These are phyloP conservation scores for Lachancea fermentati DNA, from an alignment of 805 yeast genomes.

Conservation along the genomic window DNA sequence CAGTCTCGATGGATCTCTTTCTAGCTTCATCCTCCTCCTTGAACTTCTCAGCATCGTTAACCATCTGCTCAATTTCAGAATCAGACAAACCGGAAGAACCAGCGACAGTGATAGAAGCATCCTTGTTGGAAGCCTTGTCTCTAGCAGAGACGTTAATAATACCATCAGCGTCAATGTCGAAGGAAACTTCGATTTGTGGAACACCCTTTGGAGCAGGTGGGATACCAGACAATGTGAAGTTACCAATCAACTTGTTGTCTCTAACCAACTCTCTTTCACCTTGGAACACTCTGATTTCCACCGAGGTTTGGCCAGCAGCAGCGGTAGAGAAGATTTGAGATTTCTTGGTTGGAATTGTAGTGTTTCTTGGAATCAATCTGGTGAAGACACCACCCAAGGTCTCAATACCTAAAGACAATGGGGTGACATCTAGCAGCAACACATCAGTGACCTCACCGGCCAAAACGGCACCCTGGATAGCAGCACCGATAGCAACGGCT, in stretches of 20 bases:
- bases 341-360: slow-evolving; percentile 95
- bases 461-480: slow-evolving; percentile 94
- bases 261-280: slow-evolving; percentile 98
- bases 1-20: slow-evolving; percentile 75
- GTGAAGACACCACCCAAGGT: slow-evolving; percentile 98
- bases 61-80: slow-evolving; percentile 85
- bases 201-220: slow-evolving; percentile 81
- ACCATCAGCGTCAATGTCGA: slow-evolving; percentile 96
- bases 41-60: slow-evolving; percentile 82
- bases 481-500: slow-evolving; percentile 95
- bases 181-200: slow-evolving; percentile 82
- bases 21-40: slow-evolving; percentile 84
- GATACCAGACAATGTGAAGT: slow-evolving; percentile 91
- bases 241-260: slow-evolving; percentile 96
- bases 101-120: slow-evolving; percentile 91
- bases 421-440: slow-evolving; percentile 80
- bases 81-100: slow-evolving; percentile 93
- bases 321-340: slow-evolving; percentile 96
- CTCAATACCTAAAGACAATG: slow-evolving; percentile 89
- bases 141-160: slow-evolving; percentile 92
- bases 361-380: slow-evolving; percentile 79
- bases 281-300: slow-evolving; percentile 97
- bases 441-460: slow-evolving; percentile 95
- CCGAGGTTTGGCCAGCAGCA: slow-evolving; percentile 93
- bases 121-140: slow-evolving; percentile 91